Evolutionary conservation across 176 grass and related monocot species (phyloP), one percentile per base, ranked within the genome.

Genomic region (Calamus simplicifolius): DNA sequence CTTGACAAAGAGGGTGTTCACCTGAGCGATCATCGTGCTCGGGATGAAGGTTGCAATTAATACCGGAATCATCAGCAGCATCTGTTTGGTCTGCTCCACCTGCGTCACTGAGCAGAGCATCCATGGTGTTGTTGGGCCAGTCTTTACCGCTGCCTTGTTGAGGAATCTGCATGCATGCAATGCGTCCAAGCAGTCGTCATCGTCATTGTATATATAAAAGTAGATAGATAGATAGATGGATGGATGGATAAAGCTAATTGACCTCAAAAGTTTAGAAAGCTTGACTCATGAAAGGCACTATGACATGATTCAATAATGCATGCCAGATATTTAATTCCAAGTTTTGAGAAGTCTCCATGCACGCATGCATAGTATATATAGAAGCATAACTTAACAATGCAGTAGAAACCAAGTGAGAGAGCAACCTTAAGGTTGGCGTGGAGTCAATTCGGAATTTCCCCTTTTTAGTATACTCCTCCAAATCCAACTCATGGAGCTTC

Each of bases 1-100:
- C 81, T 96, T 96, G 26, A 96, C 87, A 69, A 96, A 96, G 64
- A 96, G 71, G 35, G 91, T 96, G 71, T 87, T 85, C 63, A 77
- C 61, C 76, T 90, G 91, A 48, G 91, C 91, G 30, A 80, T 25
- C 80, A 79, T 85, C 8, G 75, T 80, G 61, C 75, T 77, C 8
- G 92, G 87, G n/a, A 96, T 68, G 74, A 96, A 77, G 15, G 83
- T 87, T 30, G 85, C 61, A 16, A 63, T 19, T 16, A 96, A 77
- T 56, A 96, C 68, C 4, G 92, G 86, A 0, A 96, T 79, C 92
- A 96, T 90, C 63, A 81, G 84, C 6, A 96, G 75, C 64, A 96
- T 96, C 72, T 51, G 63, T 67, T 96, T 96, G 29, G 86, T 96
- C 81, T 90, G 80, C 81, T 96, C 92, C 31, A 90, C 78, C 69